phyloP scores from a whole-genome alignment of 306 rosid genomes.

The Amphicarpaea edgeworthii region DNA sequence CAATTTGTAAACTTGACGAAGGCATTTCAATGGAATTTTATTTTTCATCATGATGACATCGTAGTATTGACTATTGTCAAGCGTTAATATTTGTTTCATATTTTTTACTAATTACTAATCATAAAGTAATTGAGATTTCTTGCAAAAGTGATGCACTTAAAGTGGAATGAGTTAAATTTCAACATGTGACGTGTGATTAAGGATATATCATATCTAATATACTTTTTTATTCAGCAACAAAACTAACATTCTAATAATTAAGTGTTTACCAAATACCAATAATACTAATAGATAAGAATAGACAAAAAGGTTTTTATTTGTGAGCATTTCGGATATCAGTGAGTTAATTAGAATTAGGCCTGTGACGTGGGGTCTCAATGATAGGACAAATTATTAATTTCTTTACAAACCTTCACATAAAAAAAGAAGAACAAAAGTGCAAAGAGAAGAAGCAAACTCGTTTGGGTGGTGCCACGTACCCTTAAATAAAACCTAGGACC shows the following conservation, averaged over 20 bases:
- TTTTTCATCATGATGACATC: no score
- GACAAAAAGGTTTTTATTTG: no score
- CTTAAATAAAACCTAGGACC: background rate
- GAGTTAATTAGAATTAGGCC: background rate
- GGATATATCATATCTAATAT: background rate
- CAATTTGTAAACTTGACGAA: background rate
- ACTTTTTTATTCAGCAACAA: background rate
- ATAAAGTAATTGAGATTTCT: background rate
- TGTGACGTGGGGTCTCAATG: background rate
- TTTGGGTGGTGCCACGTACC: slow-evolving; percentile 36
- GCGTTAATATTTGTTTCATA: background rate
- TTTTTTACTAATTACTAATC: background rate
- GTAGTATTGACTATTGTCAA: background rate
- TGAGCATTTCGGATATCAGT: background rate
- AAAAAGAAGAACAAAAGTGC: background rate
- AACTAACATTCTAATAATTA: background rate
- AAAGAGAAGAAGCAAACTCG: slow-evolving; percentile 31
- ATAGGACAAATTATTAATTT: background rate
- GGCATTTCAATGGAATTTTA: background rate
- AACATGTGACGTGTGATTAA: background rate
- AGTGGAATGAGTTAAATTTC: background rate
- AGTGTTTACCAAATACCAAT: background rate
- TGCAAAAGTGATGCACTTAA: background rate
- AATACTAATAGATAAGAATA: background rate
- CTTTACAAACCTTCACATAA: background rate